Conservation (phyloP, 768 basidiomycete genomes). For the Erythrobasidium yunnanense region DNA sequence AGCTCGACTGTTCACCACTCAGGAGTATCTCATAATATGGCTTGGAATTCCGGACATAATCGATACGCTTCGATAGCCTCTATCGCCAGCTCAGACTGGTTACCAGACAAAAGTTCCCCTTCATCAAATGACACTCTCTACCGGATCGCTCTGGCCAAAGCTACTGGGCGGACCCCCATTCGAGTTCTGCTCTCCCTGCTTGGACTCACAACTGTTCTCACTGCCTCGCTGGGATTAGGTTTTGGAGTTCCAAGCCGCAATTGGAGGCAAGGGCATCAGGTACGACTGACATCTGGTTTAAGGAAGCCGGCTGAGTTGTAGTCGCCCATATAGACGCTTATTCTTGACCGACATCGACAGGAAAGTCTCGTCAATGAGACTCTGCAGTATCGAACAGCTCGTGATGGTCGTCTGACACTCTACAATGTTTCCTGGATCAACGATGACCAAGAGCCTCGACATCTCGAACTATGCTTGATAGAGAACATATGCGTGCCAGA, state of each 20-base stretch:
- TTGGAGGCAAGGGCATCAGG: too few species aligned
- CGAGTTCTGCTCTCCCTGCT: neutral
- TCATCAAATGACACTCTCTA: neutral
- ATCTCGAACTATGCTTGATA: neutral
- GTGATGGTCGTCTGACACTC: neutral
- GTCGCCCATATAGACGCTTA: neutral
- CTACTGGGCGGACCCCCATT: neutral
- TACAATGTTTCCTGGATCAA: neutral
- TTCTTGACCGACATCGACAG: neutral
- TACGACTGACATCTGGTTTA: too few species aligned
- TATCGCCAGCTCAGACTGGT: neutral
- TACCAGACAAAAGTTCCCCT: neutral
- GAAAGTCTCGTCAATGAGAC: neutral
- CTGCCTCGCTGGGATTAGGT: too few species aligned
- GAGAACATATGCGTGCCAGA: neutral
- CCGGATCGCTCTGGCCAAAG: neutral
- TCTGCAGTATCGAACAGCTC: neutral
- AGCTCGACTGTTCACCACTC: too few species aligned
- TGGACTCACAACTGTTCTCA: neutral
- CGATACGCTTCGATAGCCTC: neutral
- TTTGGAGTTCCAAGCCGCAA: too few species aligned
- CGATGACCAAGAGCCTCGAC: neutral
- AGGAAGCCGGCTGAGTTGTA: too few species aligned
- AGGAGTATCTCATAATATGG: too few species aligned
- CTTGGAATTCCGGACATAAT: too few species aligned